Percentiles rank a stretch among this genome's conserved stretches.
Evolutionary conservation across 2,329 filamentous ascomycete species (phyloP).

Genomic region (Colletotrichum godetiae): DNA sequence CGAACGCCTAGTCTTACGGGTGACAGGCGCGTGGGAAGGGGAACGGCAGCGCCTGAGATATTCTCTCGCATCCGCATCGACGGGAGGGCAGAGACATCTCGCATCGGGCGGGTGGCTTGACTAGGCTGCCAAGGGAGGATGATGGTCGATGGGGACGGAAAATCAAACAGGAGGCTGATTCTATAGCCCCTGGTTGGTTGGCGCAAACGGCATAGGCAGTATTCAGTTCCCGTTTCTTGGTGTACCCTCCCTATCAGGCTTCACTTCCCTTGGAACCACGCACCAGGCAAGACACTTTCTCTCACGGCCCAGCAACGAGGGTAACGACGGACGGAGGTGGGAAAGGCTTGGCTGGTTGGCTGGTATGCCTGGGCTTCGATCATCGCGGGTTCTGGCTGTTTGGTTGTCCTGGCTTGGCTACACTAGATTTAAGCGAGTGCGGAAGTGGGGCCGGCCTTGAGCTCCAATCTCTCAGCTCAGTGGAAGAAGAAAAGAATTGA

Average conservation of each 20-base stretch:
- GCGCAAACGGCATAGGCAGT: not conserved
- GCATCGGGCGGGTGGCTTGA: not conserved
- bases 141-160: not conserved
- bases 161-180: not conserved
- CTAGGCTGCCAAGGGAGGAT: not conserved
- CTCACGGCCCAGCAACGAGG: not conserved
- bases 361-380: not conserved
- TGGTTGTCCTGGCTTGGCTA: slow-evolving; percentile 10
- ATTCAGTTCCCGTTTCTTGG: not conserved
- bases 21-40: not conserved
- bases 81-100: not conserved
- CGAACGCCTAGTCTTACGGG: not conserved
- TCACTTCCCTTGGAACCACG: not conserved
- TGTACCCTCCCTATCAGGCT: not conserved
- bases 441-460: slow-evolving; percentile 11
- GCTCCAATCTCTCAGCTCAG: not conserved
- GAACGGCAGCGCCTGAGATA: not conserved
- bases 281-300: not conserved
- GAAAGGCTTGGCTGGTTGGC: not conserved
- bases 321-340: not conserved
- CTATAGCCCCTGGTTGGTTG: not conserved
- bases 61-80: not conserved
- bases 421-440: slow-evolving; percentile 25
- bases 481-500: not conserved
- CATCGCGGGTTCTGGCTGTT: not conserved